Base-by-base conservation (phyloP, 805 yeast genomes). In the Candida ulmi region DNA sequence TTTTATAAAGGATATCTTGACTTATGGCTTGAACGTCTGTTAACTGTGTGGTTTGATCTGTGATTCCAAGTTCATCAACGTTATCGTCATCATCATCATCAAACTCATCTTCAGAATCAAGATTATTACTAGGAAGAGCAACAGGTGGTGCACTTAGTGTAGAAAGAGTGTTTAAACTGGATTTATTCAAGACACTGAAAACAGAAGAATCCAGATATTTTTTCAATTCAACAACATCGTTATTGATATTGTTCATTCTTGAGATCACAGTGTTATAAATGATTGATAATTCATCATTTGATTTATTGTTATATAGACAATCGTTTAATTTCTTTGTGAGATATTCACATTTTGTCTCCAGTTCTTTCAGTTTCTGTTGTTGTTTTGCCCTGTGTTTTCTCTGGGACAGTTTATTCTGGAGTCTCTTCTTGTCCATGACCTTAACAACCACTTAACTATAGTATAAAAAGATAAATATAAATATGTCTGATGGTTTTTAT, bases 381-480 rank as follows among this genome's bases (percentile, higher is more conserved):
- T 43, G 46, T 27, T 43, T 43, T 35, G 38, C 39, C 8, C 46
- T 30, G 34, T 43, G 46, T 24, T 43, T 43, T 3, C 46, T 33
- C 34, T 43, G 46, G n/a, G 41, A 36, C 13, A 43, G 38, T 33
- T 43, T 43, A 30, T 43, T 43, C 31, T 41, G 43, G 11, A 43
- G 33, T 27, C 21, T 35, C 38, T 43, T 43, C 26, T 31, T 31
- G 25, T 31, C 34, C 31, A 28, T 28, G 6, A 9, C 24, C 9
- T 21, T 9, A 21, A 21, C n/a, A n/a, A n/a, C n/a, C n/a, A n/a
- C n/a, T n/a, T n/a, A n/a, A n/a, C n/a, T n/a, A n/a, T n/a, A n/a
- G n/a, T n/a, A n/a, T n/a, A n/a, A n/a, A n/a, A n/a, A n/a, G n/a
- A n/a, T n/a, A n/a, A n/a, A n/a, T n/a, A n/a, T n/a, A n/a, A n/a